These are phyloP conservation scores for Perkinsus olseni DNA, from an alignment of 169 alveolate genomes.

Conservation along the genomic window DNA sequence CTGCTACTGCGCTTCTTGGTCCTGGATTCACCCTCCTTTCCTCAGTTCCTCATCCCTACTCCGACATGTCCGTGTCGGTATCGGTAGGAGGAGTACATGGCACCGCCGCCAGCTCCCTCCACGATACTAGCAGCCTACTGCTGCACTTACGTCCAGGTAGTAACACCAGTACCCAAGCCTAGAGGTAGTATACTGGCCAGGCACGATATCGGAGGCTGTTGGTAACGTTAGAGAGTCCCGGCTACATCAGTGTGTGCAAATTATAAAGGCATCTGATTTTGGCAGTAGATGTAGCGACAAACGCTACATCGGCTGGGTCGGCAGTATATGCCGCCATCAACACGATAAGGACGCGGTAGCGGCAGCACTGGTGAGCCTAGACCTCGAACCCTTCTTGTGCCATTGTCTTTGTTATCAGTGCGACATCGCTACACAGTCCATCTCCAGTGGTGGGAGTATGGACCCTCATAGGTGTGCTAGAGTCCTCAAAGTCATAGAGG, in stretches of 20 bases:
- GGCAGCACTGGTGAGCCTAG: neutral
- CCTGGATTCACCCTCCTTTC: too few species aligned
- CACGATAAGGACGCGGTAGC: neutral
- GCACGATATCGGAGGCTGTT: neutral
- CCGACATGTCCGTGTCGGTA: neutral
- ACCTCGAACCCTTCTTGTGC: too few species aligned
- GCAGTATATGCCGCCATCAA: neutral
- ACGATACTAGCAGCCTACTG: neutral
- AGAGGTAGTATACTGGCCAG: neutral
- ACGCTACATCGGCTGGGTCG: neutral
- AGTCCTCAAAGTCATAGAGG: neutral
- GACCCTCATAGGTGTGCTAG: neutral
- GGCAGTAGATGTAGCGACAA: neutral
- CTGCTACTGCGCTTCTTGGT: neutral
- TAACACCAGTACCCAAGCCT: neutral
- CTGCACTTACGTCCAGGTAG: neutral
- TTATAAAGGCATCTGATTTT: neutral
- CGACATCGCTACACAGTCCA: neutral
- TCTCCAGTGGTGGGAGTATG: neutral
- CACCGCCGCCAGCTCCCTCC: neutral
- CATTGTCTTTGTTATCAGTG: neutral
- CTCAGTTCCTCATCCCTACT: neutral
- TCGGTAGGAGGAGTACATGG: neutral
- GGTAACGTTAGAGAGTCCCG: neutral
- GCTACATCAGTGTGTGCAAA: neutral